Evolutionary conservation across 768 basidiomycete genomes (phyloP).

Genomic region (Lactifluus hygrophoroides): DNA sequence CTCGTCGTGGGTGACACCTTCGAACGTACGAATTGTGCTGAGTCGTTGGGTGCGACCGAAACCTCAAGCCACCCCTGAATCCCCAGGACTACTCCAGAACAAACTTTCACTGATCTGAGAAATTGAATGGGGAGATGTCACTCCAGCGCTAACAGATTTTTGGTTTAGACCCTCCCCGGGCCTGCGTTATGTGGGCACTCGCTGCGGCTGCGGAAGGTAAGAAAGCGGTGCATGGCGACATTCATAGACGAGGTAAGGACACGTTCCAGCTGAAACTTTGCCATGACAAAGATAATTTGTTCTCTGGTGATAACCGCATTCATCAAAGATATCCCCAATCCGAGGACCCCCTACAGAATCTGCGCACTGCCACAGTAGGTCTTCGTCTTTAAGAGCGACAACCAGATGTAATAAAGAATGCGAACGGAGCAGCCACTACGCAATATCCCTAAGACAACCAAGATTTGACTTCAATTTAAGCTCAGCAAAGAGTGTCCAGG

Average conservation of each 20-base stretch:
- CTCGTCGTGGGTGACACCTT: not conserved
- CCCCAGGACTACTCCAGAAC: too few species aligned
- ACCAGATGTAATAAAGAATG: not conserved
- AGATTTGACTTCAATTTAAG: not conserved
- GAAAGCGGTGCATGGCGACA: too few species aligned
- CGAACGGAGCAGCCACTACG: not conserved
- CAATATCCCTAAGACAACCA: not conserved
- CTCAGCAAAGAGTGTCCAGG: not conserved
- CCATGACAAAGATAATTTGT: too few species aligned
- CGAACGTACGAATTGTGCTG: not conserved
- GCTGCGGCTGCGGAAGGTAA: too few species aligned
- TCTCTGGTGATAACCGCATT: not conserved
- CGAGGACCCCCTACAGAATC: not conserved
- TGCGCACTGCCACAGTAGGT: too few species aligned
- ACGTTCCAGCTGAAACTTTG: too few species aligned
- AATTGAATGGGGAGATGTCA: too few species aligned
- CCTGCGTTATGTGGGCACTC: too few species aligned
- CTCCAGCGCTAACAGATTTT: not conserved
- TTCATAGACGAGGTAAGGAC: too few species aligned
- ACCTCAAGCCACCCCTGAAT: not conserved
- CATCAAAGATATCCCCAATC: not conserved
- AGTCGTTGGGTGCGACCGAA: not conserved
- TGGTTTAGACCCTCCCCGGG: not conserved
- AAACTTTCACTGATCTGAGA: too few species aligned
- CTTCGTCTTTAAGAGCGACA: not conserved